phyloP scores from a whole-genome alignment of 2,329 filamentous ascomycete species.

The Fusarium acutatum region DNA sequence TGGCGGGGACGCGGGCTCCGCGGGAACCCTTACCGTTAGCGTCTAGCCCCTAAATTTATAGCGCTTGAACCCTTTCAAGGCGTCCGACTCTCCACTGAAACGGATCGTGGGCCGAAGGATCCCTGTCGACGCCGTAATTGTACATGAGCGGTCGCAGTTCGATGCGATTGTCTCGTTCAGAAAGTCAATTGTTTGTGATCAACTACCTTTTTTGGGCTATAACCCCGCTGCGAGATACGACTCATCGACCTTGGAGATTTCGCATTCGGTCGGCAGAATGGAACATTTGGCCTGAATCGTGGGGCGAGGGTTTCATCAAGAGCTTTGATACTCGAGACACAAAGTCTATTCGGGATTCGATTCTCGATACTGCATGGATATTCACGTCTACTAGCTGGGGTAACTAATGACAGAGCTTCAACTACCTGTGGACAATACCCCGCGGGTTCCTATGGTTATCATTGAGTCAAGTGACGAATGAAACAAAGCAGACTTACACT shows the following conservation, averaged over 20 bases:
- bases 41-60: slow-evolving; percentile 21
- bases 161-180: neutral
- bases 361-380: neutral
- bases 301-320: slow-evolving; percentile 12
- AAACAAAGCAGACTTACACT: neutral
- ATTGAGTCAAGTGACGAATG: neutral
- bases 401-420: neutral
- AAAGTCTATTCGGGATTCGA: neutral
- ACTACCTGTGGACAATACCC: neutral
- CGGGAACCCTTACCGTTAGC: slow-evolving; percentile 2
- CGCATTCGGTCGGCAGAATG: neutral
- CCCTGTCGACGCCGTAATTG: slow-evolving; percentile 31
- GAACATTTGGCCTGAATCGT: neutral
- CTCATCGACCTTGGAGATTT: neutral
- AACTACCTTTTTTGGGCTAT: slow-evolving; percentile 6
- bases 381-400: neutral
- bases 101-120: slow-evolving; percentile 23
- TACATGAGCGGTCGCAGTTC: slow-evolving; percentile 21
- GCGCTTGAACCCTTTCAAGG: slow-evolving; percentile 4
- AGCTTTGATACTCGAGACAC: neutral
- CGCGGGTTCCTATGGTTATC: neutral
- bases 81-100: slow-evolving; percentile 17
- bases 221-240: slow-evolving; percentile 4
- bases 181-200: neutral
- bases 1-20: slow-evolving; percentile 14